phyloP scores from a whole-genome alignment of 345 rosid genomes.

The Anastatica hierochuntica region DNA sequence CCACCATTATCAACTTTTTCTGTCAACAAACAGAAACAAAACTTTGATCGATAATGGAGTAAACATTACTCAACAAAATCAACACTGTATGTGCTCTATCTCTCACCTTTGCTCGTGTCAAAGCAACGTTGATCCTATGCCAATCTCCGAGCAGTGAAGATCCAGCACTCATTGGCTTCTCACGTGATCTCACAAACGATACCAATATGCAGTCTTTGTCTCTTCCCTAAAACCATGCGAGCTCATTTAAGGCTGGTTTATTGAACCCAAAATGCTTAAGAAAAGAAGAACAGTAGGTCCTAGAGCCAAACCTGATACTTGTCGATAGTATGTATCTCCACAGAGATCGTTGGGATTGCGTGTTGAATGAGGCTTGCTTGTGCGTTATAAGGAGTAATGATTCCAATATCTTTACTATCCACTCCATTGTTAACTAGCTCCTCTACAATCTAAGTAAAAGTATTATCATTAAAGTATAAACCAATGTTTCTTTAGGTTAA shows the following conservation, averaged over 20 bases:
- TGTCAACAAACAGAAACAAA: conserved; percentile 16
- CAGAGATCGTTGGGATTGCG: conserved; percentile 31
- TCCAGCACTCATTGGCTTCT: conserved; percentile 45
- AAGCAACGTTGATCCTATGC: conserved; percentile 94
- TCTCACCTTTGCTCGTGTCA: conserved; percentile 83
- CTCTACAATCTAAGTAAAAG: conserved; percentile 38
- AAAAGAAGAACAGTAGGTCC: background rate
- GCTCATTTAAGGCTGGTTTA: conserved; percentile 4
- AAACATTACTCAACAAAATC: background rate
- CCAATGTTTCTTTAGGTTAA: background rate
- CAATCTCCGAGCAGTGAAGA: conserved; percentile 88
- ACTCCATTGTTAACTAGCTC: conserved; percentile 53
- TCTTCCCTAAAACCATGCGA: conserved; percentile 51
- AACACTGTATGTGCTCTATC: background rate
- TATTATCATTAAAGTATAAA: background rate
- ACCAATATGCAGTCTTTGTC: conserved; percentile 89
- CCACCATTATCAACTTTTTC: conserved; percentile 94
- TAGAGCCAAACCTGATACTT: conserved; percentile 75
- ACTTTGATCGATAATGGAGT: background rate
- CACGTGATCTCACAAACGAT: conserved; percentile 70
- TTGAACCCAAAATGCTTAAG: background rate
- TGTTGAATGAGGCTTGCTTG: conserved; percentile 66
- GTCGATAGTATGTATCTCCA: conserved; percentile 93
- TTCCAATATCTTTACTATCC: conserved; percentile 65
- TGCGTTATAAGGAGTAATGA: conserved; percentile 91